Evolutionary conservation across 805 yeast genomes (phyloP).

Genomic region (Grigorovia humatica): DNA sequence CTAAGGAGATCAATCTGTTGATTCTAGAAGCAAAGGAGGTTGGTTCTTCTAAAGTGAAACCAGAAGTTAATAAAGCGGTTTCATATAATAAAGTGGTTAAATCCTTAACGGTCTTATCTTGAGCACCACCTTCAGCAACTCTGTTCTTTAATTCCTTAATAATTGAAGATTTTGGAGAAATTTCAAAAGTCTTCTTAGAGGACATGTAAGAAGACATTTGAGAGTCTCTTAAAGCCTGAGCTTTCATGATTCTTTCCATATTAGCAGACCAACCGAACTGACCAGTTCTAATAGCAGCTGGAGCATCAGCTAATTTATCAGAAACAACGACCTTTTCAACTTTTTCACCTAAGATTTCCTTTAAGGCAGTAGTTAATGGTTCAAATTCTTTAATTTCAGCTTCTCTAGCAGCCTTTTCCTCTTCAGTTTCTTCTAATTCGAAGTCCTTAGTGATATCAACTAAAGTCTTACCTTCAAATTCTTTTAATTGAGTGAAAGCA

Average conservation of each 20-base stretch:
- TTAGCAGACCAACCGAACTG: slow-evolving; percentile 99
- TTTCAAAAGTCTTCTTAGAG: slow-evolving; percentile 97
- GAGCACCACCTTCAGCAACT: slow-evolving; percentile 95
- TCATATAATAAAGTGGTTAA: slow-evolving; percentile 92
- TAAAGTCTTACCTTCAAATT: slow-evolving; percentile 97
- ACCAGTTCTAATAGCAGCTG: slow-evolving; percentile 99
- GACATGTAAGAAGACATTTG: slow-evolving; percentile 99
- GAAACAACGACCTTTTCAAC: slow-evolving; percentile 99
- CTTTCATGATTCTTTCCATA: slow-evolving; percentile 99
- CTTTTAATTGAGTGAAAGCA: slow-evolving; percentile 98
- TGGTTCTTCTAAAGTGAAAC: slow-evolving; percentile 98
- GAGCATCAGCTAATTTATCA: slow-evolving; percentile 93
- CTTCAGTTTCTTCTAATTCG: slow-evolving; percentile 96
- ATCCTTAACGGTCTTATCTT: slow-evolving; percentile 97
- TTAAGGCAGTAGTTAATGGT: slow-evolving; percentile 88
- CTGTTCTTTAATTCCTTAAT: slow-evolving; percentile 91
- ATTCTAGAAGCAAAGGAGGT: slow-evolving; percentile 94
- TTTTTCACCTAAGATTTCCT: slow-evolving; percentile 95
- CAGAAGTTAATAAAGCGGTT: slow-evolving; percentile 96
- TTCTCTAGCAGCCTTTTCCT: slow-evolving; percentile 93
- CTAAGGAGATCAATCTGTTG: slow-evolving; percentile 95
- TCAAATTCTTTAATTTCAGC: slow-evolving; percentile 85
- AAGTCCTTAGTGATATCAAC: slow-evolving; percentile 99
- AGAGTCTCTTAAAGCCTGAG: slow-evolving; percentile 98
- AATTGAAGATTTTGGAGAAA: slow-evolving; percentile 92